These are phyloP conservation scores for Dactylella cylindrospora DNA, from an alignment of 2,329 filamentous ascomycete species.

Conservation along the genomic window DNA sequence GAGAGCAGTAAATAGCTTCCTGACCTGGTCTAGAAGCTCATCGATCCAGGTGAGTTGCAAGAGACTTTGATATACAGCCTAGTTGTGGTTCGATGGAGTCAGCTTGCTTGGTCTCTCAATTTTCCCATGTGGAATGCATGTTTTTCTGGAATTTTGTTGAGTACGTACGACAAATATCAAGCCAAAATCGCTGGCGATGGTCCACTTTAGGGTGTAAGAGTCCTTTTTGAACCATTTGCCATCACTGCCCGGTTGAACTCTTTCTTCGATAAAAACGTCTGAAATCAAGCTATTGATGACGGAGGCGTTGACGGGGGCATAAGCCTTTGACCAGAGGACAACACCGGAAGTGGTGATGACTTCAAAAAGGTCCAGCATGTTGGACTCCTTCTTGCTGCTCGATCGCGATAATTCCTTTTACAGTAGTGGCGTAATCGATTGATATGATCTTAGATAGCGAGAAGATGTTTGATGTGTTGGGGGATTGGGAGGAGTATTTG, in stretches of 20 bases:
- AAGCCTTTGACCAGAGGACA: slow-evolving; percentile 91
- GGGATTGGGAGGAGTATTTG: no score
- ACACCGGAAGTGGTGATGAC: slow-evolving; percentile 94
- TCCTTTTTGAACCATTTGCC: slow-evolving; percentile 78
- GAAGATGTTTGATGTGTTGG: no score
- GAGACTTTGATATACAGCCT: slow-evolving; percentile 96
- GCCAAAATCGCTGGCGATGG: slow-evolving; percentile 84
- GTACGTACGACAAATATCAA: slow-evolving; percentile 84
- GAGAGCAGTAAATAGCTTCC: slow-evolving; percentile 83
- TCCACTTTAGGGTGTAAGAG: slow-evolving; percentile 94
- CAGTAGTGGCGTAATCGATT: no score
- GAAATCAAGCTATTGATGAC: slow-evolving; percentile 93
- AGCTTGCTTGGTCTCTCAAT: no score
- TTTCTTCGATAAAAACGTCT: slow-evolving; percentile 97
- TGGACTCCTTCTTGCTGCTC: no score
- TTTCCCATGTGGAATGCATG: no score
- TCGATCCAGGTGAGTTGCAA: slow-evolving; percentile 96
- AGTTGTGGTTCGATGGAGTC: slow-evolving; percentile 40
- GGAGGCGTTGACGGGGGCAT: slow-evolving; percentile 74
- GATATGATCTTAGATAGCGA: no score
- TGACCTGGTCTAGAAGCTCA: slow-evolving; percentile 91
- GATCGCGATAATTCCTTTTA: no score
- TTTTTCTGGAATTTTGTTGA: neutral
- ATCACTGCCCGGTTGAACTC: slow-evolving; percentile 62
- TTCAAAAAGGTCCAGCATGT: slow-evolving; percentile 82